Percentiles rank a stretch among this genome's conserved stretches.
These are phyloP conservation scores for Salix brachista DNA, from an alignment of 345 rosid species.

Conservation along the genomic window DNA sequence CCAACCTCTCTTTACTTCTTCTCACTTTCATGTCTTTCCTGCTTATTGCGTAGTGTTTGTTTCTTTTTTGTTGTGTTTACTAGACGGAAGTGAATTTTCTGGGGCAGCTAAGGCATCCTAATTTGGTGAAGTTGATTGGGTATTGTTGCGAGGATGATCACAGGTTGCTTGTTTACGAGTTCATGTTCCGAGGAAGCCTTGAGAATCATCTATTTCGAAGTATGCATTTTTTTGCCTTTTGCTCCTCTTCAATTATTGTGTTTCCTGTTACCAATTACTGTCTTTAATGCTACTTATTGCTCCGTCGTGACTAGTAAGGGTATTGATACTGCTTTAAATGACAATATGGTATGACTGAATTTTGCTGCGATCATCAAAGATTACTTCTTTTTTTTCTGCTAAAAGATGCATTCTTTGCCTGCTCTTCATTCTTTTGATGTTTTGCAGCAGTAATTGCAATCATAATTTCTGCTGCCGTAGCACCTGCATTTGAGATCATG, in stretches of 20 bases:
- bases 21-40: background rate
- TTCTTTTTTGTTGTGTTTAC: background rate
- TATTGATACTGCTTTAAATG: background rate
- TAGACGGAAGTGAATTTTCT: slow-evolving; percentile 62
- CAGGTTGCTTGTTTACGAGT: slow-evolving; percentile 84
- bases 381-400: background rate
- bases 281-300: background rate
- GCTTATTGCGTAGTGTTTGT: background rate
- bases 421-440: background rate
- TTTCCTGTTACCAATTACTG: background rate
- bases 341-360: background rate
- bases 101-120: slow-evolving; percentile 95
- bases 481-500: background rate
- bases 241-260: background rate
- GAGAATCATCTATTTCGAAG: slow-evolving; percentile 96
- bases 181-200: slow-evolving; percentile 94
- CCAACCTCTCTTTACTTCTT: background rate
- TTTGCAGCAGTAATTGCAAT: background rate
- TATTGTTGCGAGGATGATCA: slow-evolving; percentile 95
- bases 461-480: background rate
- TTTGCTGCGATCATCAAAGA: background rate
- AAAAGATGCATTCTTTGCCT: background rate
- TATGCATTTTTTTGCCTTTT: slow-evolving; percentile 27
- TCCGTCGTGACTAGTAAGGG: background rate
- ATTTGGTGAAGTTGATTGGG: slow-evolving; percentile 89